These are phyloP conservation scores for Acanthamoeba culbertsoni DNA, from an alignment of 208 protist genomes.

Conservation along the genomic window DNA sequence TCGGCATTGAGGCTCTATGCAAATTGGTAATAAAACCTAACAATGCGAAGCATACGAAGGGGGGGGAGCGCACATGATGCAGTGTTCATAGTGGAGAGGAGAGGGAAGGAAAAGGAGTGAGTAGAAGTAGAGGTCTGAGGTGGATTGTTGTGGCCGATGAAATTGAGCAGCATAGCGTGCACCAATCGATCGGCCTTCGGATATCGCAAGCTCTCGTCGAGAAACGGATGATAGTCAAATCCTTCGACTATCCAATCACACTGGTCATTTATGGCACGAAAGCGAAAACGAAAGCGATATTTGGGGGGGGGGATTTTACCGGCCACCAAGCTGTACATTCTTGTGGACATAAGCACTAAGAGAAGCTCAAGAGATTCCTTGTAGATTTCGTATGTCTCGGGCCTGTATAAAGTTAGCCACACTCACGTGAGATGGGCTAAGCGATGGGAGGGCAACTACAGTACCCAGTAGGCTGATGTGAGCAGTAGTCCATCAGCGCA, in stretches of 20 bases:
- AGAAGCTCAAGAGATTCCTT: background rate
- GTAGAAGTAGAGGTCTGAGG: background rate
- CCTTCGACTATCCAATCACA: background rate
- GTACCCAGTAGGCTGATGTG: background rate
- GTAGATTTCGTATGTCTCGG: background rate
- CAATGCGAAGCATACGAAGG: too few relatives aligned
- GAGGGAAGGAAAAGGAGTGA: background rate
- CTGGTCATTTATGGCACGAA: background rate
- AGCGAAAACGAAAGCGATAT: background rate
- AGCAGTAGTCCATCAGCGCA: constrained; percentile 25
- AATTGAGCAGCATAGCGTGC: background rate
- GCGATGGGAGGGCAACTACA: background rate
- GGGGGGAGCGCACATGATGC: too few relatives aligned
- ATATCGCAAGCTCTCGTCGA: background rate
- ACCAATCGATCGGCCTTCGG: background rate
- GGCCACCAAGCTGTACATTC: background rate
- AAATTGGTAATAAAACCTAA: too few relatives aligned
- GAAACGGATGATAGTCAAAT: background rate
- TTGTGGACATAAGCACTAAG: background rate
- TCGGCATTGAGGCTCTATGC: too few relatives aligned
- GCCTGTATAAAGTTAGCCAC: background rate
- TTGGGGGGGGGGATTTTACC: background rate
- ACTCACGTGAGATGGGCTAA: background rate
- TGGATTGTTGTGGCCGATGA: background rate
- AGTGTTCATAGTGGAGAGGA: too few relatives aligned